Percentiles rank a stretch among this genome's conserved stretches.
These are phyloP conservation scores for Hysterium pulicare DNA, from an alignment of 2,329 filamentous ascomycete species.

Conservation along the genomic window DNA sequence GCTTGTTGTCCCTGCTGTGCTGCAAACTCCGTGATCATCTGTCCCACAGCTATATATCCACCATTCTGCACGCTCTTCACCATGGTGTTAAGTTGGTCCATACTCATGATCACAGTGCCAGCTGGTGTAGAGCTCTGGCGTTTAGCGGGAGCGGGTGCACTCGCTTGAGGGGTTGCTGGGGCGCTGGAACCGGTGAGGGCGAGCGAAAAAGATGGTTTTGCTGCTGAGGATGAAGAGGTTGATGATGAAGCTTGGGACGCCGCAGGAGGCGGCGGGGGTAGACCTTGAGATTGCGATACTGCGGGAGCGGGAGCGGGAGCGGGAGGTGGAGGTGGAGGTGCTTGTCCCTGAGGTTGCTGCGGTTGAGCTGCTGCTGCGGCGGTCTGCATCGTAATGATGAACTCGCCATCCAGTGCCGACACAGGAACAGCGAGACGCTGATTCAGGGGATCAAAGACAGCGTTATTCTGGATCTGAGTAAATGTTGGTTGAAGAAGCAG, in stretches of 20 bases:
- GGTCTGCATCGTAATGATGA: constrained; percentile 31
- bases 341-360: constrained; percentile 12
- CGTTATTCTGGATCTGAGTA: constrained; percentile 31
- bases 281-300: constrained; percentile 7
- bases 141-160: constrained; percentile 13
- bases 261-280: constrained; percentile 3
- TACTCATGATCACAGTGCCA: constrained; percentile 30
- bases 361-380: constrained; percentile 7
- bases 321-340: constrained; percentile 2
- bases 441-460: constrained; percentile 33
- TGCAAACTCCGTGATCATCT: too few species aligned
- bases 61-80: constrained; percentile 22
- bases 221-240: too few species aligned
- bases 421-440: constrained; percentile 36
- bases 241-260: constrained; percentile 8
- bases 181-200: too few species aligned
- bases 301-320: neutral
- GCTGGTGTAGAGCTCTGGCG: constrained; percentile 18
- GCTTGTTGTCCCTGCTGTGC: too few species aligned
- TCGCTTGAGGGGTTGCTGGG: constrained; percentile 11
- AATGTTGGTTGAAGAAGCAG: constrained; percentile 36
- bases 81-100: constrained; percentile 35
- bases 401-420: constrained; percentile 34
- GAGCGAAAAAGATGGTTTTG: too few species aligned
- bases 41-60: constrained; percentile 26